phyloP scores from a whole-genome alignment of 768 basidiomycete species.

The Sporobolomyces pararoseus region DNA sequence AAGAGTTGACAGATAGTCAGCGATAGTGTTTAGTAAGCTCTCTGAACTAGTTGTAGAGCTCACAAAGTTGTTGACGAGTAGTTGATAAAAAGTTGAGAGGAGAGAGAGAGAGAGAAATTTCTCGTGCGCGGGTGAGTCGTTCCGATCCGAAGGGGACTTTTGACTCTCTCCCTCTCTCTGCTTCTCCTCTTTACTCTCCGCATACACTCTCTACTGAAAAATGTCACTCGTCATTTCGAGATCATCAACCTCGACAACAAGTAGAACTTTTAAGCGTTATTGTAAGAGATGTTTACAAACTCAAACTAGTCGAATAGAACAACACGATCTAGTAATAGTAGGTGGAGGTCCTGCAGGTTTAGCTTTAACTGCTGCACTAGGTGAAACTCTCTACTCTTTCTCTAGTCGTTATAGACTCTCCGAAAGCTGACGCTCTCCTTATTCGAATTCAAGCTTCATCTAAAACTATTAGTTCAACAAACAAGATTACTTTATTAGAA shows the following conservation, averaged over 20 bases:
- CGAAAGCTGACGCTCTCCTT: neutral
- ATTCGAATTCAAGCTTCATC: conserved; percentile 53
- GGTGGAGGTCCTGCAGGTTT: conserved; percentile 91
- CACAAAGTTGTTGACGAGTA: neutral
- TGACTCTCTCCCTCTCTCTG: neutral
- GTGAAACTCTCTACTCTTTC: conserved; percentile 53
- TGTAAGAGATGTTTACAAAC: neutral
- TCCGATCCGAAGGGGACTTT: neutral
- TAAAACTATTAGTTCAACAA: conserved; percentile 54
- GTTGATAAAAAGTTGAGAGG: neutral
- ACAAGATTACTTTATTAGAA: conserved; percentile 72
- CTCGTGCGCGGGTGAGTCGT: neutral
- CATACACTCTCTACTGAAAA: neutral
- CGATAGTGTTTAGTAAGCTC: conserved; percentile 5
- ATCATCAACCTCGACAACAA: neutral
- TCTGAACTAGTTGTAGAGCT: neutral
- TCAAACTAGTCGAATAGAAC: conserved; percentile 35
- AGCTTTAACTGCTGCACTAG: conserved; percentile 77
- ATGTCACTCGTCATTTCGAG: neutral
- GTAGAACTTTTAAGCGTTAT: neutral
- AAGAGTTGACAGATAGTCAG: neutral
- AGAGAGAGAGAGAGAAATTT: too few species aligned
- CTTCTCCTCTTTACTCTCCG: neutral
- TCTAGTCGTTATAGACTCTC: too few species aligned
- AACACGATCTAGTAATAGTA: conserved; percentile 82